Conservation (phyloP, 1,139 yeast genomes). For the Komagataea norvegica region DNA sequence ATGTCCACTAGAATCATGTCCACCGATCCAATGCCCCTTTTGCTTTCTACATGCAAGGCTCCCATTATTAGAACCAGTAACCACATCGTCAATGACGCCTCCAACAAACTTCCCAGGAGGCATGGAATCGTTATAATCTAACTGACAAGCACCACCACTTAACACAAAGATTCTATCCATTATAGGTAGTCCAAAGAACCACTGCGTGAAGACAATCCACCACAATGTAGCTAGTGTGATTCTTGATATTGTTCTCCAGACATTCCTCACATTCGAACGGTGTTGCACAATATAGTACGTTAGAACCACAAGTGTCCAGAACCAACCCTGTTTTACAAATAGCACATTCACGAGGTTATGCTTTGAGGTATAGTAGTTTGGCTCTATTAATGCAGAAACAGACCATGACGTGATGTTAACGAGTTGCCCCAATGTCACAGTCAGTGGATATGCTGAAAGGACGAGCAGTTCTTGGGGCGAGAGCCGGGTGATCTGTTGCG, state of each 20-base stretch:
- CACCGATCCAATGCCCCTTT: constrained; percentile 82
- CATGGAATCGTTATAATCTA: constrained; percentile 5
- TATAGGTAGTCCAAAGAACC: constrained; percentile 83
- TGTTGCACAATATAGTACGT: constrained; percentile 14
- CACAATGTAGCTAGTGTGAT: constrained; percentile 57
- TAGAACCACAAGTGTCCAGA: constrained; percentile 66
- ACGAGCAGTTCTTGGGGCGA: constrained; percentile 20
- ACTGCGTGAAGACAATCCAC: constrained; percentile 84
- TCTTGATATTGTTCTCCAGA: constrained; percentile 25
- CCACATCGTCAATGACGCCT: neutral
- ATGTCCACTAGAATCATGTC: constrained; percentile 97
- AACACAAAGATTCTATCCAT: constrained; percentile 79
- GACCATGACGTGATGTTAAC: constrained; percentile 13
- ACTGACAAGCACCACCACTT: constrained; percentile 89
- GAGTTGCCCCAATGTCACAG: constrained; percentile 29
- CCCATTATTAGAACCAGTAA: constrained; percentile 9
- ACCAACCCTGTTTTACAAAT: constrained; percentile 90
- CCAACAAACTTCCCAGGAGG: constrained; percentile 4
- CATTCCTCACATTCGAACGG: constrained; percentile 5
- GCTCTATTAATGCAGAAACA: neutral
- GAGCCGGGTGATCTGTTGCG: constrained; percentile 6
- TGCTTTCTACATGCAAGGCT: constrained; percentile 55
- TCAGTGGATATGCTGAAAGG: constrained; percentile 26
- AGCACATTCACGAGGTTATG: constrained; percentile 50
- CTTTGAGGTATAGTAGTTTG: constrained; percentile 27